Evolutionary conservation across 176 grass and related monocot species (phyloP), one percentile per base, ranked within the genome.

Genomic region (Cenchrus americanus): DNA sequence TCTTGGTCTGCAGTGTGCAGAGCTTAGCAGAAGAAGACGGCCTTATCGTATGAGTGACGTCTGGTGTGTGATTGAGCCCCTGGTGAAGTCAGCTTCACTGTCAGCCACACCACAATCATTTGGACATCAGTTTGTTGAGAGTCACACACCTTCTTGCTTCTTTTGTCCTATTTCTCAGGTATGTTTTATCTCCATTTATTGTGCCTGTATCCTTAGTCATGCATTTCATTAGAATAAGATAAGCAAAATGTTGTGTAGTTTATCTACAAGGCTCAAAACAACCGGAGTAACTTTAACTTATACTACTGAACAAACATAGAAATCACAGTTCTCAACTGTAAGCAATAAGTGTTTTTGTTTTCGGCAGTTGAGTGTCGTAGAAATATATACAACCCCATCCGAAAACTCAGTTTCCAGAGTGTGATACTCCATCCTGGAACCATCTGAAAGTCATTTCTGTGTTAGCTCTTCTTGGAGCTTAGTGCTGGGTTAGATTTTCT

Each of bases 161-260:
- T 60, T 93, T 11, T 93, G 95, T 82, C 95, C 90, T 51, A 94
- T 97, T 66, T 80, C 85, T 81, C 92, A 94, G 94, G 94, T 94
- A 88, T 30, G 65, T 62, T 75, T 18, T 49, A 66, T 63, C 32
- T 42, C 76, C 75, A 26, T 26, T 27, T 66, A 4, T 58, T 59
- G 61, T 69, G 62, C 73, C 69, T 40, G 42, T 76, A 55, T 30
- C n/a, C 14, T 44, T 81, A 70, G 10, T 61, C 71, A 32, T 43
- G 46, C 21, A 30, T 53, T 53, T 53, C 9, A 14, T 23, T 67
- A 80, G 30, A 80, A 80, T 65, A 8, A 79, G 5, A 51, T 51
- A 34, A 40, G 26, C 23, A 79, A 46, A 8, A 22, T 46, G 10
- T 27, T 18, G 10, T n/a, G 27, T 48, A 78, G 14, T 32, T 48